These are phyloP conservation scores for Leishmania arabica DNA, from an alignment of 208 protist species.

Conservation along the genomic window DNA sequence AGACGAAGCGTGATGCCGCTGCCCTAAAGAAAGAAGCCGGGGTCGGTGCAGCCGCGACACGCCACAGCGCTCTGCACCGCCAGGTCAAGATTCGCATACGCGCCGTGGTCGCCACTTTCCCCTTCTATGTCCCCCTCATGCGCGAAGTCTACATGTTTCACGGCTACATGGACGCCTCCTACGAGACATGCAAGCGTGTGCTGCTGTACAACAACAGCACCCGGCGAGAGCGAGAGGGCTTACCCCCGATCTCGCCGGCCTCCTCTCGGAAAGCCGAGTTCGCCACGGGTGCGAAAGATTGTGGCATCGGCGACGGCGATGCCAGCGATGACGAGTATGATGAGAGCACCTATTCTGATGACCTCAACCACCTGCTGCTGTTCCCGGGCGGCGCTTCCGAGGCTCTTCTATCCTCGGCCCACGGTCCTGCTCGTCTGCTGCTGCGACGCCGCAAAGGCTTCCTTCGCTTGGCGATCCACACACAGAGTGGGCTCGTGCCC, in stretches of 20 bases:
- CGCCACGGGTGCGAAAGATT: neutral
- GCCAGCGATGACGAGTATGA: slow-evolving; percentile 11
- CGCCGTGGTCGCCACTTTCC: slow-evolving; percentile 54
- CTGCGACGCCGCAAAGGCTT: slow-evolving; percentile 59
- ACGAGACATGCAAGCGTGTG: slow-evolving; percentile 34
- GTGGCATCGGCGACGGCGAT: neutral
- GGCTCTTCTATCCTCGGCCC: slow-evolving; percentile 40
- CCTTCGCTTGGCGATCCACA: slow-evolving; percentile 46
- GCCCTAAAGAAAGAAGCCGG: too few species aligned
- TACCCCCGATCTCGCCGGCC: neutral
- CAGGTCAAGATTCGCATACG: slow-evolving; percentile 34
- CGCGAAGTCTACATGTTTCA: slow-evolving; percentile 57
- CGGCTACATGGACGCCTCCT: slow-evolving; percentile 58
- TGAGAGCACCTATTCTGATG: slow-evolving; percentile 14
- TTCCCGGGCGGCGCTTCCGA: slow-evolving; percentile 61
- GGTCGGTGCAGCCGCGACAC: neutral
- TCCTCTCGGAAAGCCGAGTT: neutral
- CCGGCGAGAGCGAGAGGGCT: slow-evolving; percentile 18
- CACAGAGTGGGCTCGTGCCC: slow-evolving; percentile 42
- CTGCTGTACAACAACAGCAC: slow-evolving; percentile 40
- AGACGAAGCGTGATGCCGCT: neutral
- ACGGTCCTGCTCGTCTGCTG: slow-evolving; percentile 40
- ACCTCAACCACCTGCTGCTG: slow-evolving; percentile 45
- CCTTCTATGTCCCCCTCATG: slow-evolving; percentile 61
- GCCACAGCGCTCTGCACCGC: slow-evolving; percentile 1